These are phyloP conservation scores for Umbelopsis sp. DNA, from an alignment of 371 early-diverging fungal species.

Conservation along the genomic window DNA sequence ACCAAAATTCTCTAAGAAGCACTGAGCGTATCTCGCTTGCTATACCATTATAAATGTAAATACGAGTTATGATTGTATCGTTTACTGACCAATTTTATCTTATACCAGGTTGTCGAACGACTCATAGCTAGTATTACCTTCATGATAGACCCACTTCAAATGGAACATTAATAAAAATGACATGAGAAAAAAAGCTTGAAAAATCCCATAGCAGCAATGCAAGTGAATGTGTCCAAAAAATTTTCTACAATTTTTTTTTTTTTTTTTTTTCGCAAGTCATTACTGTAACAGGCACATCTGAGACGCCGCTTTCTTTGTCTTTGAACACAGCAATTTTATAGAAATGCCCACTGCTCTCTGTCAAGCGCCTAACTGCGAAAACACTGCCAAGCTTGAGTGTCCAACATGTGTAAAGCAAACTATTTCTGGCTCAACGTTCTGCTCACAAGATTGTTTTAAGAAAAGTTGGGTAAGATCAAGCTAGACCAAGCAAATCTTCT, in stretches of 20 bases:
- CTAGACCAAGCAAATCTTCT: not conserved
- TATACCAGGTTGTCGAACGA: no score
- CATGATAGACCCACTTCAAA: no score
- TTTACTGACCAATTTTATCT: not conserved
- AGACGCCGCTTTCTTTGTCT: no score
- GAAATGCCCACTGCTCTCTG: slow-evolving; percentile 22
- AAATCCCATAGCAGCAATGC: not conserved
- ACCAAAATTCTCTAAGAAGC: slow-evolving; percentile 19
- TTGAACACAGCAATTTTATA: no score
- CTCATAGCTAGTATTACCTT: no score
- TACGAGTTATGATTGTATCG: not conserved
- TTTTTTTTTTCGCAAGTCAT: not conserved
- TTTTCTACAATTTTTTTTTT: not conserved
- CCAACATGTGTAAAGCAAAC: slow-evolving; percentile 87
- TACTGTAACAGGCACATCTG: not conserved
- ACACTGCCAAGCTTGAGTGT: slow-evolving; percentile 81
- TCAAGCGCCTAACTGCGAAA: slow-evolving; percentile 62
- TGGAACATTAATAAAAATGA: no score
- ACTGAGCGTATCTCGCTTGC: slow-evolving; percentile 13
- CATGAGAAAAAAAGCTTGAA: not conserved
- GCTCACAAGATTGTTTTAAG: slow-evolving; percentile 91
- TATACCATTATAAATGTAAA: not conserved
- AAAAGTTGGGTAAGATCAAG: slow-evolving; percentile 68
- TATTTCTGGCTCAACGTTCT: slow-evolving; percentile 74
- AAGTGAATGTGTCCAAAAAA: no score